Evolutionary conservation across 257 asterid species (phyloP), one percentile per base, ranked within the genome.

Genomic region (Avicennia marina): DNA sequence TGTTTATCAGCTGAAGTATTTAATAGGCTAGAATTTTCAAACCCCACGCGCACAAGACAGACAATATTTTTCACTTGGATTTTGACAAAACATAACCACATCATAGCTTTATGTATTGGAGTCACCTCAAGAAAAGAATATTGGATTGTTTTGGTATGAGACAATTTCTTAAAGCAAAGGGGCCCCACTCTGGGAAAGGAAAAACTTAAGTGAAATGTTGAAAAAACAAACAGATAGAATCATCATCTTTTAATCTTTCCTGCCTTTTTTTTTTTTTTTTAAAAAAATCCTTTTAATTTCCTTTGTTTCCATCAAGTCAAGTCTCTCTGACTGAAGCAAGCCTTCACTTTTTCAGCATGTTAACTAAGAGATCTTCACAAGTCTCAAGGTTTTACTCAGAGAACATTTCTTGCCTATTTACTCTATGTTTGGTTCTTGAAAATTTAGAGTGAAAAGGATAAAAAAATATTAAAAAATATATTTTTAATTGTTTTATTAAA

Each of bases 51-150:
- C 29, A 41, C 10, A n/a, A 41, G 12, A 24, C 11, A 54, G 3
- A 41, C 16, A 20, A 29, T 29, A 7, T 29, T 29, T 46, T 46
- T 45, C 16, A 58, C 27, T 58, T 42, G 43, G 21, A 50, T 29
- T 63, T 54, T 72, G 67, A 70, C 66, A 53, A 59, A 73, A 69
- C 42, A 56, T 32, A 61, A 66, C 43, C 15, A 46, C 57, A 50
- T 66, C 17, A 48, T 62, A 51, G 63, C 65, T 74, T 74, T 60
- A 56, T 52, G 56, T 79, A 55, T 63, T 79, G 85, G 84, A 78
- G 94, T 82, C 83, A 79, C 73, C 76, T 84, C 94, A 78, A 69
- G 43, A 47, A 58, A 81, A 68, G 75, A 66, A 74, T 58, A 51
- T 53, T 42, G 32, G 7, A 29, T 41, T 11, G 20, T 73, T 61